Base-by-base conservation (phyloP, 306 rosid species). In the Gillenia trifoliata region DNA sequence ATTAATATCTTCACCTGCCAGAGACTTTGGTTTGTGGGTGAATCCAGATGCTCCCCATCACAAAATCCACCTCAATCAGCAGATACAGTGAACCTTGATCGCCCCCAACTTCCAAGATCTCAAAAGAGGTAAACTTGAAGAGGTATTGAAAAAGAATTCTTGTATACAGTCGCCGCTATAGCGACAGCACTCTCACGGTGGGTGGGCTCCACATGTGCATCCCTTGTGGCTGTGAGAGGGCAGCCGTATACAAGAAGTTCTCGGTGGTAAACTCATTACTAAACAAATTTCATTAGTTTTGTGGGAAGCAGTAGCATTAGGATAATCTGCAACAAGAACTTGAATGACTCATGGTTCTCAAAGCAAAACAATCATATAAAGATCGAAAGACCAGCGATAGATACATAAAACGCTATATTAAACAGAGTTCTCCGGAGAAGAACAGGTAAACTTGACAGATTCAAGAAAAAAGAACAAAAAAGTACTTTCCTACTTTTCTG, bases 391-490 rank as follows among this genome's bases (percentile, higher is more conserved):
- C 61, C 78, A 77, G 75, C 57, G 77, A 81, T 75, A 69, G 77
- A 86, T 86, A 88, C 89, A 89, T 79, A 76, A 71, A 33, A 49
- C 79, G 73, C 79, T 80, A 86, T 84, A 78, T 84, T 77, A 62
- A 79, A 81, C 79, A 82, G 60, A 76, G 85, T 85, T 90, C 89
- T 91, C 82, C 87, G 68, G 66, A 79, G 87, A 80, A 82, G 92
- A 79, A 86, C 63, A 75, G 85, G 83, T 85, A 79, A 78, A 70
- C 61, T 78, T 60, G 81, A 80, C 79, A 31, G 77, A 76, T 68
- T 30, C 47, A 57, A 68, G 55, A 61, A 28, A 69, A 59, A 26
- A 29, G 72, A 79, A 68, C 0, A 79, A 80, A 78, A 77, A 49
- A 65, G 74, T 68, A 71, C 77, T 74, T 86, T 87, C 85, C 96